Conservation (phyloP, 2,329 filamentous ascomycete species). For the Apiospora phragmitis region DNA sequence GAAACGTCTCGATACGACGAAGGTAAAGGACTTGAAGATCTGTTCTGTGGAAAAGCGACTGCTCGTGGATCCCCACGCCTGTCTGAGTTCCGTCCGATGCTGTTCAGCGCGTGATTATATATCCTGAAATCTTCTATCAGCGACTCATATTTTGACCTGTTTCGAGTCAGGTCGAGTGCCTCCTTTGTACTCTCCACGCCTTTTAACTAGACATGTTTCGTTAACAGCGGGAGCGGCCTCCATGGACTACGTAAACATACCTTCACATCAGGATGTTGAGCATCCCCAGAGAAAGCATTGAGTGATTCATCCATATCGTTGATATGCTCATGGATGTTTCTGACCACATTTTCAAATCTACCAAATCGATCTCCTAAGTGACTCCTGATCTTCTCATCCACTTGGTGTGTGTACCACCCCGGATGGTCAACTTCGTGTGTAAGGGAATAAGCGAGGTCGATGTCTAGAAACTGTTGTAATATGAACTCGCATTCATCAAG, state of each 20-base stretch:
- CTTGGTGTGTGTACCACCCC: constrained; percentile 9
- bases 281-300: neutral
- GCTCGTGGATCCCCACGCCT: constrained; percentile 8
- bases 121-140: too few relatives aligned
- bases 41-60: neutral
- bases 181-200: neutral
- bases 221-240: neutral
- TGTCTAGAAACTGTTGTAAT: constrained; percentile 15
- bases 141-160: too few relatives aligned
- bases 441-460: constrained; percentile 12
- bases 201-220: neutral
- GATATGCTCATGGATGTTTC: neutral
- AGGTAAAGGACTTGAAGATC: neutral
- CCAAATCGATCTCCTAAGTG: neutral
- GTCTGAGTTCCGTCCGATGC: too few relatives aligned
- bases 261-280: neutral
- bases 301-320: neutral
- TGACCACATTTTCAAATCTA: neutral
- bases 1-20: neutral
- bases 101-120: too few relatives aligned
- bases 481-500: constrained; percentile 19
- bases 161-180: too few relatives aligned
- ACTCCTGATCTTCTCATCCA: neutral
- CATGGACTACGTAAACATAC: too few relatives aligned
- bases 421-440: constrained; percentile 9